phyloP scores from a whole-genome alignment of 179 eudicot species.

The Beta corolliflora region DNA sequence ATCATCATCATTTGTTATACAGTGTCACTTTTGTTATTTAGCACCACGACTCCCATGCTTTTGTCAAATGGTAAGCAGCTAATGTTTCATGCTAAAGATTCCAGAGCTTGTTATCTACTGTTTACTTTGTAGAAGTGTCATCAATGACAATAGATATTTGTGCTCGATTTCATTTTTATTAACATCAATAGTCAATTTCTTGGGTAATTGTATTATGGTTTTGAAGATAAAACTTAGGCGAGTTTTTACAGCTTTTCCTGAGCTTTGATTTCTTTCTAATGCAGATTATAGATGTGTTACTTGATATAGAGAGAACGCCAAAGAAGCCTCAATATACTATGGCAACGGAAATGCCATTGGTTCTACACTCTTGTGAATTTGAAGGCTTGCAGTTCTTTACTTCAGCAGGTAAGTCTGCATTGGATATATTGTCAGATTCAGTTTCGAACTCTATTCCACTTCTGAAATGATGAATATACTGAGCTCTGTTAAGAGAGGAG shows the following conservation, averaged over 20 bases:
- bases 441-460: neutral
- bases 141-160: neutral
- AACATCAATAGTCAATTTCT: conserved; percentile 1
- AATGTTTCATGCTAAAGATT: neutral
- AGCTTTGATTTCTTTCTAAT: conserved; percentile 6
- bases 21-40: neutral
- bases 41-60: neutral
- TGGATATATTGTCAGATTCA: neutral
- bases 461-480: neutral
- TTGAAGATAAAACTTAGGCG: neutral
- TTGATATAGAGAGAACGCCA: conserved; percentile 65
- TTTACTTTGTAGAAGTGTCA: conserved; percentile 1
- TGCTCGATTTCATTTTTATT: neutral
- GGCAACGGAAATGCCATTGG: conserved; percentile 89
- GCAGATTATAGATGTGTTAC: conserved; percentile 78
- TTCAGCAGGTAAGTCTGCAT: conserved; percentile 59
- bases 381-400: conserved; percentile 59
- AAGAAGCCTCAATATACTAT: conserved; percentile 86
- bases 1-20: neutral
- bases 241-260: neutral
- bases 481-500: neutral
- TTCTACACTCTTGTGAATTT: conserved; percentile 88
- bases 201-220: neutral
- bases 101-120: neutral
- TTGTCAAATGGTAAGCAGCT: neutral